Base-by-base conservation (phyloP, 441 rosid species). In the Viola pubescens region DNA sequence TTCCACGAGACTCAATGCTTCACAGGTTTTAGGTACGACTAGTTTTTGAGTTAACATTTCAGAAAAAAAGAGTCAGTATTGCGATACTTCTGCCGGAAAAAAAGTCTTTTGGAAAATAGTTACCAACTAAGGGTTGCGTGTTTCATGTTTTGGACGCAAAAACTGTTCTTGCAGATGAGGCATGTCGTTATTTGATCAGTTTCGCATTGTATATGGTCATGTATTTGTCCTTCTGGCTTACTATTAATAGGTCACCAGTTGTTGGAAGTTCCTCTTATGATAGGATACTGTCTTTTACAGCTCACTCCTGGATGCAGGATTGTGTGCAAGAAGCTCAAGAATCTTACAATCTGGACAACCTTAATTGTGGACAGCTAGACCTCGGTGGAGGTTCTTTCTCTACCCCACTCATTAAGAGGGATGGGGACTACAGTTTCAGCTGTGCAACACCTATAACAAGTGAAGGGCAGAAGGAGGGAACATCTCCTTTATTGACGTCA, bases 271-370 rank as follows among this genome's bases (percentile, higher is more conserved):
- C 43, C 45, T 61, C 58, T 55, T 48, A 16, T 67, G 49, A 42
- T 48, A 56, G 6, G 37, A 26, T 13, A 7, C 49, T 66, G 61
- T 56, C 10, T 26, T 73, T 67, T 68, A 71, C 78, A 85, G 90
- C 79, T 65, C 92, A 87, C 75, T 59, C 80, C 52, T 85, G 94
- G 92, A 77, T 85, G 83, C 79, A 75, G 74, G 69, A 81, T 59
- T 53, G 71, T 52, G 67, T 62, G 42, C 79, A 70, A 63, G 57
- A 60, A 60, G 50, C 61, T 55, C 71, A 73, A 68, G 84, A 75
- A 70, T 61, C 73, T 5, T 54, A 52, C 61, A 50, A 65, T 54
- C 76, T 59, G 37, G 61, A 77, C 52, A 75, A 67, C 64, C 49
- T 69, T 51, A 69, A 54, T 4, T 60, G 67, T 52, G 60, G 56